Evolutionary conservation across 345 rosid genomes (phyloP), one percentile per base, ranked within the genome.

Genomic region (Mallotus nudiflorus): DNA sequence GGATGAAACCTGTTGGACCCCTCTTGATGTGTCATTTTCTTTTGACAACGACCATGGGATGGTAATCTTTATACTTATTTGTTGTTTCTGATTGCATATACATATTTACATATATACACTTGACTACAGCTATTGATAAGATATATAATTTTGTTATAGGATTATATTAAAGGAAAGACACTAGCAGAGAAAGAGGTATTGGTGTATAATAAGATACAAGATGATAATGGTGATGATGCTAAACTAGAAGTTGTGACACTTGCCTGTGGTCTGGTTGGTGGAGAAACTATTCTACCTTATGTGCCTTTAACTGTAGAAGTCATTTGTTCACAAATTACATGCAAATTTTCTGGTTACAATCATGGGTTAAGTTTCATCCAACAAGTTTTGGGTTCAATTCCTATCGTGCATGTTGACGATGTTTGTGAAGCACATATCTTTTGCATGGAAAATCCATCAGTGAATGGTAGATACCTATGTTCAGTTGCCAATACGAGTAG

Each of bases 201-300:
- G 82, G 75, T 4, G 42, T 4, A 4, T 39, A 4, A 4, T 39
- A 9, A 39, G 4, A 39, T 39, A 71, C 53, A 52, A 45, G 4
- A 39, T 39, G 42, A 39, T 4, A 16, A 28, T 2, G 0, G n/a
- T n/a, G 58, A 61, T 16, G 69, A 24, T 45, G 75, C 33, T 3
- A 58, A 37, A 16, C 29, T 81, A 20, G 85, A 83, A 71, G 79
- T 87, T 44, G 85, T 75, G 33, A 66, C 69, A 27, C 78, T 85
- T 5, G 73, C 9, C 87, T 88, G 20, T 79, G 72, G 0, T 73
- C 86, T 7, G 35, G 77, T n/a, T n/a, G n/a, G n/a, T n/a, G n/a
- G n/a, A n/a, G n/a, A n/a, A n/a, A n/a, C n/a, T n/a, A n/a, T n/a
- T 29, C 81, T 62, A 4, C 29, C 78, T 9, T 11, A 50, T 28